Base-by-base conservation (phyloP, 495 filamentous ascomycete genomes). In the Lasiosphaeria miniovina region DNA sequence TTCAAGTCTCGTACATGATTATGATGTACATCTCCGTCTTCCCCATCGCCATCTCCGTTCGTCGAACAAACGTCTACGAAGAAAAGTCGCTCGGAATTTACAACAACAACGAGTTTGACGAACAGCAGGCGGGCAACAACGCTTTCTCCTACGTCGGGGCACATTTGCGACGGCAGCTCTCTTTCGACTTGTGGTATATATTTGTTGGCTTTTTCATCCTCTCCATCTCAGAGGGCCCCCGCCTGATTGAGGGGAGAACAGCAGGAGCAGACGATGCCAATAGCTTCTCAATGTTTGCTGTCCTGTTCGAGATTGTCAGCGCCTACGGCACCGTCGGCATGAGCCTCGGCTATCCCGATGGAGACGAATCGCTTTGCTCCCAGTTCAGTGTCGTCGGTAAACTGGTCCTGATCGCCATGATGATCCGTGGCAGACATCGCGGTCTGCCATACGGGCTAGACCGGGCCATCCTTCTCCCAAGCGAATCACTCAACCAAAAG, bases 1-100 rank as follows among this genome's bases (percentile, higher is more conserved):
- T 96, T 11, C 93, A 98, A 67, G 89, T 94, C 4, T 96, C 91
- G 15, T 97, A 96, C 76, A 73, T 96, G 74, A 86, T 98, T 73
- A 98, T 98, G 93, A 98, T 98, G 93, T 98, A 98, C 71, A 98
- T 98, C 61, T 96, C 93, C 50, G 90, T 96, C 45, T 91, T 96
- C 65, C 93, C 93, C 33, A 93, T 97, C 65, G 93, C 93, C 61
- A 96, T 98, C 58, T 93, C 89, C 34, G 85, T 97, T 65, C 88
- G 93, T 58, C 83, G 90, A 54, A 97, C 93, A 40, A 98, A 98
- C 71, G 93, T 96, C 9, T 98, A 98, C 78, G 93, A 98, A 72
- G 93, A 98, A 70, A 89, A 89, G 65, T 93, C 90, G 55, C 82
- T 98, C 9, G 93, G 93, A 2, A 83, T 98, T 24, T 97, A 90